Conservation (phyloP, 129 eudicot genomes). For the Flaveria sonorensis region DNA sequence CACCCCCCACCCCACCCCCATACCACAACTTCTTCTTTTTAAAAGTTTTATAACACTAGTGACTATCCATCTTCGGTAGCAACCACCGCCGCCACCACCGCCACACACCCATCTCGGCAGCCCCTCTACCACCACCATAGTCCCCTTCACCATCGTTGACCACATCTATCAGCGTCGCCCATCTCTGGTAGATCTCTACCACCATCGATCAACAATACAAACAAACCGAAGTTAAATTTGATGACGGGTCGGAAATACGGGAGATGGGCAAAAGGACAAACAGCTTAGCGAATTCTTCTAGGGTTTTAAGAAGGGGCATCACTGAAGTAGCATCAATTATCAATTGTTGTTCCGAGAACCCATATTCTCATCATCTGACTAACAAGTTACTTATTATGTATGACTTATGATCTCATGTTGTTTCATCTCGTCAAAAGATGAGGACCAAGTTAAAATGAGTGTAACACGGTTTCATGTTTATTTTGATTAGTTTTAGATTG, state of each 20-base stretch:
- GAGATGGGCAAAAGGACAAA: slow-evolving; percentile 56
- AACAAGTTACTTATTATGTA: background rate
- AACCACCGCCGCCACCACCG: no score
- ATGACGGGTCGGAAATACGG: slow-evolving; percentile 50
- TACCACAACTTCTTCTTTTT: no score
- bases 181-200: no score
- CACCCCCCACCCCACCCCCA: no score
- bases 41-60: no score
- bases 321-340: slow-evolving; percentile 22
- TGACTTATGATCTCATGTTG: background rate
- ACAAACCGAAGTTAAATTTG: no score
- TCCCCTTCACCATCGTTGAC: no score
- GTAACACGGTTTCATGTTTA: background rate
- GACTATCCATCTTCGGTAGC: no score
- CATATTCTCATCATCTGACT: background rate
- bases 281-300: slow-evolving; percentile 50
- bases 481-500: background rate
- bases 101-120: no score
- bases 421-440: background rate
- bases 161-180: no score
- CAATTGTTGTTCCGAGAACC: slow-evolving; percentile 24
- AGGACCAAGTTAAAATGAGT: background rate
- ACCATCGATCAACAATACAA: no score
- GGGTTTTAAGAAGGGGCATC: slow-evolving; percentile 50
- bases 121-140: no score